Conservation (phyloP, 2,329 filamentous ascomycete species). For the Colletotrichum liriopes region DNA sequence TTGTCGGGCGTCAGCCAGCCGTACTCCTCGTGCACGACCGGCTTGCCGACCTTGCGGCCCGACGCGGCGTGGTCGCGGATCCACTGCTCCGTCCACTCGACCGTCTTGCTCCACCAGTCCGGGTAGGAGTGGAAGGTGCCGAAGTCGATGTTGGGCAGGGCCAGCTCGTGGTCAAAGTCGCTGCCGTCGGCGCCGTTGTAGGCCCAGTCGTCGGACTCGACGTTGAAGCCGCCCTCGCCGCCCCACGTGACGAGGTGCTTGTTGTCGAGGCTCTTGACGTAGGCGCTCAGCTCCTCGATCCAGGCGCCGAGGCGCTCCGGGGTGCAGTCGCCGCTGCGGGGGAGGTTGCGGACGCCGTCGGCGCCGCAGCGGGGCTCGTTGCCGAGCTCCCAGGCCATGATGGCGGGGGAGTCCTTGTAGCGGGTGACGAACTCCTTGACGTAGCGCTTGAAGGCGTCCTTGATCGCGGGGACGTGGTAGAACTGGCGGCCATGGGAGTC, state of each 20-base stretch:
- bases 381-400: conserved; percentile 78
- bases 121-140: conserved; percentile 71
- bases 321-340: conserved; percentile 56
- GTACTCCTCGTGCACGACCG: conserved; percentile 71
- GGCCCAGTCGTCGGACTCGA: conserved; percentile 58
- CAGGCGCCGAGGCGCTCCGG: conserved; percentile 62
- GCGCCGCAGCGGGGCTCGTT: conserved; percentile 72
- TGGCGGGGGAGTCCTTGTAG: conserved; percentile 71
- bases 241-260: conserved; percentile 70
- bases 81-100: conserved; percentile 68
- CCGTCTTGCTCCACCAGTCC: conserved; percentile 69
- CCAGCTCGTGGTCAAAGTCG: conserved; percentile 67
- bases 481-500: conserved; percentile 53
- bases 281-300: conserved; percentile 69
- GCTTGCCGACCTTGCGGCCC: conserved; percentile 61
- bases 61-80: conserved; percentile 67
- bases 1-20: conserved; percentile 67
- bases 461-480: conserved; percentile 65
- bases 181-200: conserved; percentile 66
- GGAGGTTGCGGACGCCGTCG: conserved; percentile 62
- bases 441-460: conserved; percentile 70
- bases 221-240: conserved; percentile 72
- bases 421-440: conserved; percentile 71
- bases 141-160: conserved; percentile 66
- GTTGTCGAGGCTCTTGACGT: conserved; percentile 66